Conservation (phyloP, 1,139 yeast genomes). For the Magnusiomyces ingens region DNA sequence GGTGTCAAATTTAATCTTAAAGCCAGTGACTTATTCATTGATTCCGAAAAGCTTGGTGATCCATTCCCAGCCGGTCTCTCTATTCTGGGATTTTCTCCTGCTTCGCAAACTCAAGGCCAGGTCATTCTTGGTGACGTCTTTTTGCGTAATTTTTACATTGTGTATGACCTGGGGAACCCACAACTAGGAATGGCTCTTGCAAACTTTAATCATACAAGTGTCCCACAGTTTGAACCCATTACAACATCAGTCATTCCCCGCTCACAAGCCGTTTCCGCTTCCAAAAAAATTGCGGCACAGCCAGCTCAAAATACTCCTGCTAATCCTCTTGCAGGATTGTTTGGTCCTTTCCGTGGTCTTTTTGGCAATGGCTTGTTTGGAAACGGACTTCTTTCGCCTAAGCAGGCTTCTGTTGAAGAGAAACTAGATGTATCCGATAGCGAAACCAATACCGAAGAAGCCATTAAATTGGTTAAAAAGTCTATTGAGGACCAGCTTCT, state of each 20-base stretch:
- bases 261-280: slow-evolving; percentile 11
- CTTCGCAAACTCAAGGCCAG: slow-evolving; percentile 18
- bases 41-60: slow-evolving; percentile 19
- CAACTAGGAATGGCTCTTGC: slow-evolving; percentile 27
- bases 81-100: slow-evolving; percentile 21
- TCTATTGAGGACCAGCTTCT: too few relatives aligned
- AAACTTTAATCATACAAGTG: slow-evolving; percentile 11
- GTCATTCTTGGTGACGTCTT: slow-evolving; percentile 27
- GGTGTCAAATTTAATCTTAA: slow-evolving; percentile 20
- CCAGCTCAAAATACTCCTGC: not conserved
- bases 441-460: too few relatives aligned
- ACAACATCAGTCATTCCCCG: slow-evolving; percentile 15
- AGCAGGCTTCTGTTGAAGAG: too few relatives aligned
- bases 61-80: slow-evolving; percentile 18
- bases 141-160: slow-evolving; percentile 25
- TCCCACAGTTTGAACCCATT: slow-evolving; percentile 17
- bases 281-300: too few relatives aligned
- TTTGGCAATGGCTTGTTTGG: not conserved
- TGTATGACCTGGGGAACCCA: slow-evolving; percentile 23
- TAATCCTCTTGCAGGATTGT: not conserved
- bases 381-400: too few relatives aligned
- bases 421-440: too few relatives aligned
- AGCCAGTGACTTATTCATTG: slow-evolving; percentile 18
- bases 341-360: slow-evolving; percentile 2
- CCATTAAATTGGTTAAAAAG: too few relatives aligned